Percentiles rank a stretch among this genome's conserved stretches.
These are phyloP conservation scores for Yarrowia hollandica DNA, from an alignment of 805 yeast genomes.

Conservation along the genomic window DNA sequence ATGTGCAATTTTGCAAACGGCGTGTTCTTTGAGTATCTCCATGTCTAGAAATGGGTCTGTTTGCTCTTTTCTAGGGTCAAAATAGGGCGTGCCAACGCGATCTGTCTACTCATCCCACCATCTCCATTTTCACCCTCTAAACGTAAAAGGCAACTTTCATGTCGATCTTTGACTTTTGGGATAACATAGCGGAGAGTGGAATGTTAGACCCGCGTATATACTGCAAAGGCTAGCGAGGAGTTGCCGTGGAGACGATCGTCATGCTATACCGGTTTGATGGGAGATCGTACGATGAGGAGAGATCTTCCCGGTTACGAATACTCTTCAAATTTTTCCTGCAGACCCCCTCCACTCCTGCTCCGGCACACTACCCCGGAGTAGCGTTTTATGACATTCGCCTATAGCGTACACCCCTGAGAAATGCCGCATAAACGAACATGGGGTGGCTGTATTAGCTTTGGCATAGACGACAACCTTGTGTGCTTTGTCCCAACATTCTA, in stretches of 20 bases:
- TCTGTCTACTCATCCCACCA: neutral
- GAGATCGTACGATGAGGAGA: neutral
- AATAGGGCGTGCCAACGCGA: no score
- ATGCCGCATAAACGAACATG: slow-evolving; percentile 23
- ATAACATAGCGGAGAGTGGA: slow-evolving; percentile 19
- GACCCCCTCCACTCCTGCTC: no score
- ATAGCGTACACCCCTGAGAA: slow-evolving; percentile 12
- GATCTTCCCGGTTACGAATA: no score
- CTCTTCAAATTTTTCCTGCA: no score
- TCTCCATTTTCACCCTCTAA: slow-evolving; percentile 5
- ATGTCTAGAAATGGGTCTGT: no score
- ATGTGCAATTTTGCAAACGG: no score
- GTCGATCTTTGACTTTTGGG: slow-evolving; percentile 15
- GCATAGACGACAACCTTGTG: slow-evolving; percentile 19
- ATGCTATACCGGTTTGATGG: neutral
- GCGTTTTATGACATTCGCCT: neutral
- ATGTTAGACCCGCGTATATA: slow-evolving; percentile 14
- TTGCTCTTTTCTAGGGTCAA: no score
- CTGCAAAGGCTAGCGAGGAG: slow-evolving; percentile 1
- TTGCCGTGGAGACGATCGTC: neutral
- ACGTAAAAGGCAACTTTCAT: slow-evolving; percentile 24
- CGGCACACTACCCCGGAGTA: neutral
- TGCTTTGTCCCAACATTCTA: slow-evolving; percentile 1
- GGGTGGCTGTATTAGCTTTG: slow-evolving; percentile 13
- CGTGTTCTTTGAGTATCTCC: no score